phyloP scores from a whole-genome alignment of 192 early-diverging fungal species.

The Rhizophagus prolifer region DNA sequence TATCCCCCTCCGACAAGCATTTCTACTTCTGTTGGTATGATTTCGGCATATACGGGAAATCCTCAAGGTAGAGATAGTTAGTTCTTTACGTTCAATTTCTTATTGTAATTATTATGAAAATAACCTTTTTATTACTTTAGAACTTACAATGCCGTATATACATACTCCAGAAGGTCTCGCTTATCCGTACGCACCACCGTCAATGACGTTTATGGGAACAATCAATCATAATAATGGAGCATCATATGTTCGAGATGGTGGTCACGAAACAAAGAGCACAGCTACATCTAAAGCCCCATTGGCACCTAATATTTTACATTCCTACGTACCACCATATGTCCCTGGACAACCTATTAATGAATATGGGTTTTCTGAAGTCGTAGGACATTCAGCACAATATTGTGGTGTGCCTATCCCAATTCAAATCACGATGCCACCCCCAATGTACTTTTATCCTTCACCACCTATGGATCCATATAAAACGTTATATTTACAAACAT shows the following conservation, averaged over 20 bases:
- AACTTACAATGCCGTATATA: neutral
- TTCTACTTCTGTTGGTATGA: neutral
- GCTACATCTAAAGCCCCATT: too few species aligned
- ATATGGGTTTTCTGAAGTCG: neutral
- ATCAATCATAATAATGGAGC: neutral
- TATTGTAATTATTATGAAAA: too few species aligned
- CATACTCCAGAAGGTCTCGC: conserved; percentile 5
- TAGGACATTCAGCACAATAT: neutral
- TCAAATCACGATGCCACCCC: neutral
- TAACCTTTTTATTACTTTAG: neutral
- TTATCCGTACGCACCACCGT: conserved; percentile 7
- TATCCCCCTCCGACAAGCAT: neutral
- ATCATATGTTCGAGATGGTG: neutral
- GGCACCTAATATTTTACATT: neutral
- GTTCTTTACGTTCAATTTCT: neutral
- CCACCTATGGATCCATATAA: neutral
- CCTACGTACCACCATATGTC: neutral
- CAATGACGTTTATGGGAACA: neutral
- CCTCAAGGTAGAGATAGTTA: neutral
- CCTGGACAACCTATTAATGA: neutral
- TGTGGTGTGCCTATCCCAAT: neutral
- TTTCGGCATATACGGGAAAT: neutral
- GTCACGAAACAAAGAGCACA: neutral
- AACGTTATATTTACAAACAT: neutral
- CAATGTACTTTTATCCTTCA: neutral